Base-by-base conservation (phyloP, 2,329 filamentous ascomycete genomes). In the Uncinocarpus reesii region DNA sequence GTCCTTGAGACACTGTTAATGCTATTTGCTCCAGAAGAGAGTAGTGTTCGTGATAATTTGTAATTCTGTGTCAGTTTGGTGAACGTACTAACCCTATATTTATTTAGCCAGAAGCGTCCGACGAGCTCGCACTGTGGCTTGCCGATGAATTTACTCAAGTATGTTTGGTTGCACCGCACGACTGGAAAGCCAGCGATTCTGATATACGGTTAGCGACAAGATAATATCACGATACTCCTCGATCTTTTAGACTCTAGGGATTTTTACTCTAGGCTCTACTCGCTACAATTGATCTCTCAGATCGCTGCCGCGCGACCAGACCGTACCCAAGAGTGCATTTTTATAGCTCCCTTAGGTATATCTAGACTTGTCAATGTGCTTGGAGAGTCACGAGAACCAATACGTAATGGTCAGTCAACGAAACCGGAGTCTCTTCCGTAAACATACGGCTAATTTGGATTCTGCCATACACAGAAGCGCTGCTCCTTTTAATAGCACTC, bases 91-190 rank as follows among this genome's bases (percentile, higher is more conserved):
- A 60, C n/a, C n/a, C n/a, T n/a, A n/a, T n/a, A 29, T 36, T 52
- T 31, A 18, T 54, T 74, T 62, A 93, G 86, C 73, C 87, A 26
- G 90, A 96, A 75, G 87, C 90, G 47, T 95, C 90, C 11, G 90
- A 96, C 55, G 92, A 98, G 67, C 93, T 98, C 58, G 84, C 84
- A 15, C 73, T 96, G 23, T 98, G 92, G 88, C 75, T 98, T 51
- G 92, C 92, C 47, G 92, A 98, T 68, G 90, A 96, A 66, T 98
- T 98, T 64, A 95, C 92, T 28, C 89, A 95, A 74, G 79, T 82
- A 72, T 55, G 68, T 61, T 35, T 35, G 7, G 41, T 51, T 49
- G 13, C 38, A 43, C 10, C 29, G 10, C 20, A 36, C n/a, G 21
- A 6, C 23, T 11, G 31, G 15, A 26, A 26, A 13, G 26, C 49